Evolutionary conservation across 129 eudicot genomes (phyloP).

Genomic region (Erigeron canadensis): DNA sequence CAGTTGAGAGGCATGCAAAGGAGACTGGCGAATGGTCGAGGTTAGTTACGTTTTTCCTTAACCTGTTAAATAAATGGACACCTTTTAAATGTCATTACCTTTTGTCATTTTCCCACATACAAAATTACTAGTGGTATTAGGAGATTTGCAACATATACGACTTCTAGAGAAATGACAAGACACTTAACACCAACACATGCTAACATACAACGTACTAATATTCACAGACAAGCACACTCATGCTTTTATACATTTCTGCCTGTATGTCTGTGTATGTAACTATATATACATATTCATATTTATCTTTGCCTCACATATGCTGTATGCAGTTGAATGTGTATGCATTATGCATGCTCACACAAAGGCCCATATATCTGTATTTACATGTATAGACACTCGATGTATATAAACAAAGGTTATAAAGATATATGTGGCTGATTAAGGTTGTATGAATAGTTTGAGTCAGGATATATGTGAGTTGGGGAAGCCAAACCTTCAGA

Average conservation of each 20-base stretch:
- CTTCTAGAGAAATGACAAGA: neutral
- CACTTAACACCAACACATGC: neutral
- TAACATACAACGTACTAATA: neutral
- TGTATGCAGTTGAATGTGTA: no score
- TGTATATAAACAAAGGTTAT: constrained; percentile 7
- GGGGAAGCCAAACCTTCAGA: constrained; percentile 69
- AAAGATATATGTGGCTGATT: constrained; percentile 12
- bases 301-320: no score
- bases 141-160: neutral
- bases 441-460: constrained; percentile 48
- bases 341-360: no score
- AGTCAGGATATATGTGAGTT: constrained; percentile 75
- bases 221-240: neutral
- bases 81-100: neutral
- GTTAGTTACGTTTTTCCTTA: constrained; percentile 45
- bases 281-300: neutral
- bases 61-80: neutral
- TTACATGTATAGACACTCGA: neutral
- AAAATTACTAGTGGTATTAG: neutral
- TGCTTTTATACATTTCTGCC: neutral
- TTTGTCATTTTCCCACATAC: neutral
- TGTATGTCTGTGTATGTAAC: neutral
- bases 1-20: constrained; percentile 84
- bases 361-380: neutral
- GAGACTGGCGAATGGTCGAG: constrained; percentile 94